Evolutionary conservation across 2,329 filamentous ascomycete species (phyloP).

Genomic region (Xenosphaeropsis pyriputrescens): DNA sequence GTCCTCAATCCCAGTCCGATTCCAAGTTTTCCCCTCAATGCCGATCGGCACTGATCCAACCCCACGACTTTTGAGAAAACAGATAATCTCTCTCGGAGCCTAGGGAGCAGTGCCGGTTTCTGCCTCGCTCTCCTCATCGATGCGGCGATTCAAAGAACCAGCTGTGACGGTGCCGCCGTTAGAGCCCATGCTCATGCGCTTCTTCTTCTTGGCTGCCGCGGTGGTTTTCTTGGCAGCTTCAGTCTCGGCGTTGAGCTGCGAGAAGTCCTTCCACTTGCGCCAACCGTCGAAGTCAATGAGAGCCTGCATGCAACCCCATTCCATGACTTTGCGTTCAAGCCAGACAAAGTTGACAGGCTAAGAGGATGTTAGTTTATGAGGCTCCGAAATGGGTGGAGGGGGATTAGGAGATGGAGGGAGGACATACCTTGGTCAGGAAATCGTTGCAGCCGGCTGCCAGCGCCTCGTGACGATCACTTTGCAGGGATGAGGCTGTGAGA

Average conservation of each 20-base stretch:
- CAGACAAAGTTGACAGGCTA: constrained; percentile 95
- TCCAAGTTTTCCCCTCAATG: too few relatives aligned
- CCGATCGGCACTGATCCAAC: too few relatives aligned
- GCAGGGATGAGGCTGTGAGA: constrained; percentile 82
- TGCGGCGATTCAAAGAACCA: not conserved
- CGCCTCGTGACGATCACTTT: constrained; percentile 90
- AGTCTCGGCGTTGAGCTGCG: constrained; percentile 28
- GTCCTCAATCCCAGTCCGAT: too few relatives aligned
- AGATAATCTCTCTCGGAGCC: too few relatives aligned
- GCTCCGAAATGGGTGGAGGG: not conserved
- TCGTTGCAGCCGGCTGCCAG: constrained; percentile 94
- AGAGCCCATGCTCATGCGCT: constrained; percentile 5
- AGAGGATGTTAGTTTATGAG: constrained; percentile 3
- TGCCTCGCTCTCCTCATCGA: constrained; percentile 1
- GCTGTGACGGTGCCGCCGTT: not conserved
- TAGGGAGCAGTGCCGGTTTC: too few relatives aligned
- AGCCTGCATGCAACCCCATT: constrained; percentile 99
- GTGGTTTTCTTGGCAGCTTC: constrained; percentile 25
- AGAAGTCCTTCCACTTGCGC: constrained; percentile 90
- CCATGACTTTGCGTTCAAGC: constrained; percentile 94
- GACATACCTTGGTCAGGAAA: constrained; percentile 82
- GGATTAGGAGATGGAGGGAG: not conserved
- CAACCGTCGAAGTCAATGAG: constrained; percentile 97
- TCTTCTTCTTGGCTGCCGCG: constrained; percentile 29
- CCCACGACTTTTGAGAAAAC: too few relatives aligned